Conservation (phyloP, 2,329 filamentous ascomycete genomes). For the Curvularia sp. region DNA sequence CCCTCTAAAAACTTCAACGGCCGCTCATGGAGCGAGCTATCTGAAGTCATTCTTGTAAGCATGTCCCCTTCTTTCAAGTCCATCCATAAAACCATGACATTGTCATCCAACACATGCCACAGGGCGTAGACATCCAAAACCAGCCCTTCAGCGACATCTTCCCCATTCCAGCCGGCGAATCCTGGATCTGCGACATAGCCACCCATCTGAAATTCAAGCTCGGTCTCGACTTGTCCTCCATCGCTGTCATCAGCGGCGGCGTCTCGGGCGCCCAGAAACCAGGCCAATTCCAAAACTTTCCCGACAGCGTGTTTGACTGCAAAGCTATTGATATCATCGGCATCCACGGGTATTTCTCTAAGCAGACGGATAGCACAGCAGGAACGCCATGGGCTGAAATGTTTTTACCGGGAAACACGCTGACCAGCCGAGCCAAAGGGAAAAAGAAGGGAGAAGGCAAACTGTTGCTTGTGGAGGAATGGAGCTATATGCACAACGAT, state of each 20-base stretch:
- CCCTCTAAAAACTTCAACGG: slow-evolving; percentile 46
- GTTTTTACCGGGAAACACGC: slow-evolving; percentile 46
- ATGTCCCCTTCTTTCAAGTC: neutral
- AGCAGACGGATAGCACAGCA: slow-evolving; percentile 33
- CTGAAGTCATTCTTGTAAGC: slow-evolving; percentile 45
- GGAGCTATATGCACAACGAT: slow-evolving; percentile 38
- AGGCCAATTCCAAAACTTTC: slow-evolving; percentile 41
- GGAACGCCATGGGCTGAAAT: slow-evolving; percentile 47
- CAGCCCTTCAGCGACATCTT: slow-evolving; percentile 46
- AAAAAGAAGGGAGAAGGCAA: slow-evolving; percentile 39
- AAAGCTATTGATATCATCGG: slow-evolving; percentile 45
- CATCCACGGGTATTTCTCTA: slow-evolving; percentile 45
- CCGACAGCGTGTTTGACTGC: slow-evolving; percentile 44
- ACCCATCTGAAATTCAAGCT: slow-evolving; percentile 41
- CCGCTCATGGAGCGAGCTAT: slow-evolving; percentile 40
- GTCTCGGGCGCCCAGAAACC: slow-evolving; percentile 41
- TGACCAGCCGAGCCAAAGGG: slow-evolving; percentile 36
- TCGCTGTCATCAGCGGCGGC: slow-evolving; percentile 48
- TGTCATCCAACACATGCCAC: neutral
- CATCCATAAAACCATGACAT: neutral
- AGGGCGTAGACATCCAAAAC: slow-evolving; percentile 49
- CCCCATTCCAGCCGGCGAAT: slow-evolving; percentile 45
- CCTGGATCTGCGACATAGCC: slow-evolving; percentile 48
- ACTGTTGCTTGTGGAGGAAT: slow-evolving; percentile 46
- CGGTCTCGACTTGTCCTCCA: slow-evolving; percentile 37